These are phyloP conservation scores for Xylaria digitata DNA, from an alignment of 2,329 filamentous ascomycete species.

Conservation along the genomic window DNA sequence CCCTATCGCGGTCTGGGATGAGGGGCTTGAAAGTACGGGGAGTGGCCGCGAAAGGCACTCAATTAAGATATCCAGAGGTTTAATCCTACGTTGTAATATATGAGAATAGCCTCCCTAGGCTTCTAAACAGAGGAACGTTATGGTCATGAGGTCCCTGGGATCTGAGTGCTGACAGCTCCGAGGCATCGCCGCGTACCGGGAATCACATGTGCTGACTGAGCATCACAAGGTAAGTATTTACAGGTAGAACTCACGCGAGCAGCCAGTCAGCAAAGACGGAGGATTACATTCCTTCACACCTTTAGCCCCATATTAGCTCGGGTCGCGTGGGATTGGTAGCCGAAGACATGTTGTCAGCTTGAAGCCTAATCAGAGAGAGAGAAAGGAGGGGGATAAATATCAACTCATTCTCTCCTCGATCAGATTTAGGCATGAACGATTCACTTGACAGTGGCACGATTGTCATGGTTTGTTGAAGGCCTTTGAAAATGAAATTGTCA, in stretches of 20 bases:
- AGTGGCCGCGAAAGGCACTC: background rate
- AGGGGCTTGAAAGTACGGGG: background rate
- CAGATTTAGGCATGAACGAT: conserved; percentile 9
- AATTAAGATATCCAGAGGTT: background rate
- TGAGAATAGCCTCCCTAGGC: background rate
- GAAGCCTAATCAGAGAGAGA: conserved; percentile 27
- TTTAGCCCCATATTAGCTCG: conserved; percentile 14
- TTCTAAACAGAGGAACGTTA: background rate
- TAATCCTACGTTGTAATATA: conserved; percentile 1
- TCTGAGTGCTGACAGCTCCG: background rate
- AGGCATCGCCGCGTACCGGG: conserved; percentile 26
- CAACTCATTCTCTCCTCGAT: conserved; percentile 12
- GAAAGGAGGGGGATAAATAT: conserved; percentile 18
- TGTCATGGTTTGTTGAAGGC: background rate
- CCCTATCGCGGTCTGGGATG: background rate
- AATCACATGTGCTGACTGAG: conserved; percentile 26
- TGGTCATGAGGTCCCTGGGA: background rate
- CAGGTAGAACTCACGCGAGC: conserved; percentile 29
- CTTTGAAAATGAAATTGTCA: background rate
- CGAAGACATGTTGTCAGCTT: conserved; percentile 19
- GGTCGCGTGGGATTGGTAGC: conserved; percentile 22
- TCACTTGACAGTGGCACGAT: conserved; percentile 15
- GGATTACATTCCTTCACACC: conserved; percentile 2
- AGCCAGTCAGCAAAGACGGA: conserved; percentile 16
- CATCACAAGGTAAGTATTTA: conserved; percentile 5